Conservation (phyloP, 768 basidiomycete genomes). For the Lactifluus subvellereus region DNA sequence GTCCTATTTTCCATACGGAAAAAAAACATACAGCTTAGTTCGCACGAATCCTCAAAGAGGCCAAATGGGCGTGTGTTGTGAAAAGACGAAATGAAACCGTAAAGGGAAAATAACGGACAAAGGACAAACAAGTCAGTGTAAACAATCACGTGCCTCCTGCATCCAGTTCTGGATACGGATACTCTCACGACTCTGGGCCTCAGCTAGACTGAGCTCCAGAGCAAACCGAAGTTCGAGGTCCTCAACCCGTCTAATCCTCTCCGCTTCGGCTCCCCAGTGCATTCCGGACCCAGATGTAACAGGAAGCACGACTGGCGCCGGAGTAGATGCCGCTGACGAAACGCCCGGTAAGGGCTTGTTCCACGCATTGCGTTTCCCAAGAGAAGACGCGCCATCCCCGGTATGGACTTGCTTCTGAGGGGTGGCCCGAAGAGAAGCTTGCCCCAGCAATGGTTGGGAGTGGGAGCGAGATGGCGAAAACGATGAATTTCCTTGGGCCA, state of each 20-base stretch:
- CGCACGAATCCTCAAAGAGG: not conserved
- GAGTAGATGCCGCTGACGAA: constrained; percentile 17
- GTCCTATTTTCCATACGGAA: not conserved
- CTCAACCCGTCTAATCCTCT: constrained; percentile 12
- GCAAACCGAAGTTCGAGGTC: constrained; percentile 23
- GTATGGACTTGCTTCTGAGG: not conserved
- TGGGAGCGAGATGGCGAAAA: constrained; percentile 13
- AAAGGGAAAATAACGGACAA: not conserved
- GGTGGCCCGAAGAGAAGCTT: constrained; percentile 25
- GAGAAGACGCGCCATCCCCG: constrained; percentile 27
- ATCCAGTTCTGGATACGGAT: no score
- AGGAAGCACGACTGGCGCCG: not conserved
- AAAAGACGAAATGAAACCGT: not conserved
- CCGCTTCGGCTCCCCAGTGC: constrained; percentile 9
- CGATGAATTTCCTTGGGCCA: constrained; percentile 11
- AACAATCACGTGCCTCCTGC: constrained; percentile 3
- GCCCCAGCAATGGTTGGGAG: constrained; percentile 15
- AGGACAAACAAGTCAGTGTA: not conserved
- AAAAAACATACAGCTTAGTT: not conserved
- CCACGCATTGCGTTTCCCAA: constrained; percentile 31
- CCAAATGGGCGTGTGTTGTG: not conserved
- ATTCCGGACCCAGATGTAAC: not conserved
- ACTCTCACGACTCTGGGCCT: constrained; percentile 19
- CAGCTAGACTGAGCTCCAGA: constrained; percentile 22
- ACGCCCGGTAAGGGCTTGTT: constrained; percentile 28